Conservation (phyloP, 352 stramenopile species). For the Pythium scleroteichum region DNA sequence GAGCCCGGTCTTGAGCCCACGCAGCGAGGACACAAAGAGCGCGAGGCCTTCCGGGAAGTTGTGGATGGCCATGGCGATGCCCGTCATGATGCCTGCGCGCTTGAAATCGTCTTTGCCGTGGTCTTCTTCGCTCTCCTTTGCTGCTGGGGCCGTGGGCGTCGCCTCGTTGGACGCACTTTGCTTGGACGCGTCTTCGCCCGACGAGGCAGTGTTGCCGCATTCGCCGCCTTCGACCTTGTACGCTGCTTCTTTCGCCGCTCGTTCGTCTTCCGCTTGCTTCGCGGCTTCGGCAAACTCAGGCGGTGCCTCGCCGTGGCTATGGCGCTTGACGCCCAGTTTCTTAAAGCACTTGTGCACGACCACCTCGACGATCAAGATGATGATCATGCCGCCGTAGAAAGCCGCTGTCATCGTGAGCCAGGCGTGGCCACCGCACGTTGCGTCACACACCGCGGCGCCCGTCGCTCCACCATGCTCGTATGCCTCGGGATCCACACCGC, state of each 20-base stretch:
- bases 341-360: slow-evolving; percentile 59
- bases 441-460: slow-evolving; percentile 49
- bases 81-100: slow-evolving; percentile 90
- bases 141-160: too few species aligned
- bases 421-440: slow-evolving; percentile 60
- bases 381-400: slow-evolving; percentile 54
- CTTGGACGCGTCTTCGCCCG: too few species aligned
- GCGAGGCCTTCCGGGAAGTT: slow-evolving; percentile 96
- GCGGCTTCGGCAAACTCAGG: slow-evolving; percentile 23
- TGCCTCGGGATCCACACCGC: slow-evolving; percentile 60
- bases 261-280: too few species aligned
- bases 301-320: slow-evolving; percentile 34
- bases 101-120: slow-evolving; percentile 2
- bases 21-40: slow-evolving; percentile 90
- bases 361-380: slow-evolving; percentile 66
- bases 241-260: too few species aligned
- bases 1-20: slow-evolving; percentile 83
- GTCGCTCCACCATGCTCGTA: slow-evolving; percentile 46
- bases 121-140: too few species aligned
- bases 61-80: slow-evolving; percentile 91
- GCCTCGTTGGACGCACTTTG: too few species aligned
- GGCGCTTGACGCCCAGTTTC: slow-evolving; percentile 14
- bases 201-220: too few species aligned
- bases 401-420: slow-evolving; percentile 51
- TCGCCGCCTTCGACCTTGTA: too few species aligned